Evolutionary conservation across 148 eudicot species (phyloP).

Genomic region (Limonium bicolor): DNA sequence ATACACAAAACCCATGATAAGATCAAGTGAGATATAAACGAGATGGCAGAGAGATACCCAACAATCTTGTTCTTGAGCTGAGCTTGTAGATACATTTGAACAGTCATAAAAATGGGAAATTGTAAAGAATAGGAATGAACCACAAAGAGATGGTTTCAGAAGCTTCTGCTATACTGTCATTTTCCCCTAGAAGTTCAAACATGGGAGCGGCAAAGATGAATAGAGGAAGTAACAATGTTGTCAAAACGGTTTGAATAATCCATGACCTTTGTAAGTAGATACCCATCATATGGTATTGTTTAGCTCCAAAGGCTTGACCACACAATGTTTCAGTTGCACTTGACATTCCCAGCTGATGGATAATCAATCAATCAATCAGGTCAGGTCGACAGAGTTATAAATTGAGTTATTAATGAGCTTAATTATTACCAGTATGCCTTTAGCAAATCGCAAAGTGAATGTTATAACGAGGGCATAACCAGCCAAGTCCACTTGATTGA

Average conservation of each 20-base stretch:
- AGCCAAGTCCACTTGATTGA: too few relatives aligned
- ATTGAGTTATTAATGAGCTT: too few relatives aligned
- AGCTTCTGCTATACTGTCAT: slow-evolving; percentile 3
- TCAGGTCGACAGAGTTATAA: too few relatives aligned
- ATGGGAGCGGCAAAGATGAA: slow-evolving; percentile 3
- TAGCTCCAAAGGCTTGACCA: slow-evolving; percentile 14
- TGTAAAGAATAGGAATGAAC: slow-evolving; percentile 2
- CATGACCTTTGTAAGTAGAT: slow-evolving; percentile 14
- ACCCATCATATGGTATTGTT: slow-evolving; percentile 11
- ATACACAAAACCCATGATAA: slow-evolving; percentile 7
- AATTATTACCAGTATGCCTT: too few relatives aligned
- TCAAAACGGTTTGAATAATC: slow-evolving; percentile 2
- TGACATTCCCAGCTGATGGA: slow-evolving; percentile 14
- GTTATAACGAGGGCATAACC: too few relatives aligned
- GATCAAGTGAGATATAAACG: background rate
- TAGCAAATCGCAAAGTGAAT: too few relatives aligned
- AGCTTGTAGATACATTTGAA: slow-evolving; percentile 7
- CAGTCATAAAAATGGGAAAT: slow-evolving; percentile 2
- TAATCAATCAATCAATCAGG: too few relatives aligned
- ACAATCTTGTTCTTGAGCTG: slow-evolving; percentile 10
- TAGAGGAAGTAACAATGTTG: slow-evolving; percentile 4
- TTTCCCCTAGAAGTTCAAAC: slow-evolving; percentile 6
- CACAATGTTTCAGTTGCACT: slow-evolving; percentile 12
- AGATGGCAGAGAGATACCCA: slow-evolving; percentile 1
- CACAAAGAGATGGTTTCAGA: slow-evolving; percentile 2